These are phyloP conservation scores for Cryptococcus neoformans DNA, from an alignment of 1,284 basidiomycete species.

Conservation along the genomic window DNA sequence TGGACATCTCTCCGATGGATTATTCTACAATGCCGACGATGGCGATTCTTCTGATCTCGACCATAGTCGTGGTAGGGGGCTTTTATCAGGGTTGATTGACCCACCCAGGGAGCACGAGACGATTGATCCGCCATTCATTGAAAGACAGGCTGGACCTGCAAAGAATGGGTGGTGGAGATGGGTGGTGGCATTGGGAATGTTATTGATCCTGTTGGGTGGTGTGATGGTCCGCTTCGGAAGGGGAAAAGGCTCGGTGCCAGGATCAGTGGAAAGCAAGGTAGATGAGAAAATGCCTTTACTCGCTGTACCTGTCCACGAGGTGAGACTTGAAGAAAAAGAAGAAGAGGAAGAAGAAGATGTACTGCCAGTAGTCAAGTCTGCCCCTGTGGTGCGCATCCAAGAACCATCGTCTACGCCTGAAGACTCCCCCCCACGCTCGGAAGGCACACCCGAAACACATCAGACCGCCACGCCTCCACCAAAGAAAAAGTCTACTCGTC, in stretches of 20 bases:
- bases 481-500: constrained; percentile 35
- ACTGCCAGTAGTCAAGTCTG: too few species aligned
- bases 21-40: constrained; percentile 39
- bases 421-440: too few species aligned
- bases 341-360: neutral
- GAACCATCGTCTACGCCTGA: too few species aligned
- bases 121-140: neutral
- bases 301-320: neutral
- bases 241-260: neutral
- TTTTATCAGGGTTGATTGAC: constrained; percentile 42
- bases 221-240: neutral
- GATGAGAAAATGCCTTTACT: neutral
- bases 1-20: constrained; percentile 36
- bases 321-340: too few species aligned
- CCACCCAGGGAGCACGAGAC: constrained; percentile 31
- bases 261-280: neutral
- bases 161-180: neutral
- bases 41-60: constrained; percentile 3
- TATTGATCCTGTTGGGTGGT: neutral
- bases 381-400: too few species aligned
- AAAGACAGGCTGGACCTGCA: neutral
- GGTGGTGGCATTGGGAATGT: neutral
- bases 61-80: constrained; percentile 13
- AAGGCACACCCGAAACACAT: too few species aligned
- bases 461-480: constrained; percentile 1